Conservation (phyloP, 1,284 basidiomycete genomes). For the Cronartium quercuum region DNA sequence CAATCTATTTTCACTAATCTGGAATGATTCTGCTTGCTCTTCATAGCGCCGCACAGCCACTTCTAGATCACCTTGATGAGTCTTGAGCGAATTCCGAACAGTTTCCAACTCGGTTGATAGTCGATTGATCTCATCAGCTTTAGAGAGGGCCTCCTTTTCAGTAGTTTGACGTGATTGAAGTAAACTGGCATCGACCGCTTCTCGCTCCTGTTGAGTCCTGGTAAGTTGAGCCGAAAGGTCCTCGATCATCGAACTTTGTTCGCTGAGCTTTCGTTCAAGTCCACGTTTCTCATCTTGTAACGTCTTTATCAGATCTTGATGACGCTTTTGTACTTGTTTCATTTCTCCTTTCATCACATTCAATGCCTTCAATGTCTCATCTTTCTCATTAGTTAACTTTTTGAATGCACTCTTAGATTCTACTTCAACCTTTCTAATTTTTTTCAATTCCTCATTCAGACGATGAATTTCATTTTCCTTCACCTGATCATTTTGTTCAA, state of each 20-base stretch:
- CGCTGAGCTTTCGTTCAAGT: background rate
- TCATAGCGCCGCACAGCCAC: background rate
- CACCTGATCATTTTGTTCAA: conserved; percentile 34
- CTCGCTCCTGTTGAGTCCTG: conserved; percentile 9
- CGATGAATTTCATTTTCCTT: conserved; percentile 37
- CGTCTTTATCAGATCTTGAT: conserved; percentile 5
- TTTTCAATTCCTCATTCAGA: conserved; percentile 30
- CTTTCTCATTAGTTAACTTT: conserved; percentile 3
- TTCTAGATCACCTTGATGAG: conserved; percentile 4
- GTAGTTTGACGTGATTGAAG: conserved; percentile 1
- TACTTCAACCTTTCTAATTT: background rate
- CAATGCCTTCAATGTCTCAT: conserved; percentile 12
- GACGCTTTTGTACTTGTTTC: conserved; percentile 7
- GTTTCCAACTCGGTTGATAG: background rate
- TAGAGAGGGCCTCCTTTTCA: conserved; percentile 3
- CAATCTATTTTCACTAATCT: background rate
- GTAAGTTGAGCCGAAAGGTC: conserved; percentile 15
- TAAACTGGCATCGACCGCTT: background rate
- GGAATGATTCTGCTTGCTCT: background rate
- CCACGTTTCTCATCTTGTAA: conserved; percentile 15
- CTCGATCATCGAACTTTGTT: conserved; percentile 1
- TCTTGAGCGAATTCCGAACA: background rate
- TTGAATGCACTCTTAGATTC: conserved; percentile 6
- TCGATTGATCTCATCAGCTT: conserved; percentile 7
- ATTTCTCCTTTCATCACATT: conserved; percentile 8